Evolutionary conservation across 805 yeast genomes (phyloP).

Genomic region (Saccharomycopsis olivae): DNA sequence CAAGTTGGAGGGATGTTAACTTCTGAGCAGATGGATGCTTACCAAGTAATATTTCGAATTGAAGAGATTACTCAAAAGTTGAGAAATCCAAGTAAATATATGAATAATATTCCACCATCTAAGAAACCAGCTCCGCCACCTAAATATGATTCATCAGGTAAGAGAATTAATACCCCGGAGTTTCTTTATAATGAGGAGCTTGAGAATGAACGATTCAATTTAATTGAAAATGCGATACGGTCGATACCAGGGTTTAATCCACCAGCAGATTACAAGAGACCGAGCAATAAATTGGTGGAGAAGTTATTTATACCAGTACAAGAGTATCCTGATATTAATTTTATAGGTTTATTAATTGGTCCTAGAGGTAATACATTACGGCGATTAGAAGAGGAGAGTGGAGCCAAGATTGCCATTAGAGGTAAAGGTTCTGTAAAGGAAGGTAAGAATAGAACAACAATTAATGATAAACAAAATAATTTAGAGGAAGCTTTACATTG

Average conservation of each 20-base stretch:
- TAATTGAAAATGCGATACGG: constrained; percentile 67
- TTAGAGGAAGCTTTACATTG: constrained; percentile 84
- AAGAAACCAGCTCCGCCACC: constrained; percentile 84
- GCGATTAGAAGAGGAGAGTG: constrained; percentile 64
- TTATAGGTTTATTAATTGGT: constrained; percentile 82
- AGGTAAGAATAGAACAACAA: constrained; percentile 51
- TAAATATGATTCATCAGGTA: constrained; percentile 71
- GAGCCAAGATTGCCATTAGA: constrained; percentile 76
- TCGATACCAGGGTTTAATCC: constrained; percentile 68
- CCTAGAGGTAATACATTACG: constrained; percentile 91
- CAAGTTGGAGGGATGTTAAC: constrained; percentile 43
- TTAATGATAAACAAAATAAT: constrained; percentile 39
- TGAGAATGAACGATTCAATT: constrained; percentile 69
- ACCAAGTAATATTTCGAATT: constrained; percentile 60
- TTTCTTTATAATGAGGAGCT: constrained; percentile 46
- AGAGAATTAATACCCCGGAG: constrained; percentile 78
- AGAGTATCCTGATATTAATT: constrained; percentile 86
- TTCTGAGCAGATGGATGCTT: constrained; percentile 70
- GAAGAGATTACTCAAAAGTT: constrained; percentile 67
- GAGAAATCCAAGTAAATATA: constrained; percentile 36
- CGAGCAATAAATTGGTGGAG: constrained; percentile 52
- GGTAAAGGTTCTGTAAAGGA: constrained; percentile 96
- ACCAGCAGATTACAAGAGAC: constrained; percentile 66
- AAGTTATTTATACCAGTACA: constrained; percentile 77
- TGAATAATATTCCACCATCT: constrained; percentile 29